Conservation (phyloP, 75 land plant species). For the Chamaecyparis obtusa region DNA sequence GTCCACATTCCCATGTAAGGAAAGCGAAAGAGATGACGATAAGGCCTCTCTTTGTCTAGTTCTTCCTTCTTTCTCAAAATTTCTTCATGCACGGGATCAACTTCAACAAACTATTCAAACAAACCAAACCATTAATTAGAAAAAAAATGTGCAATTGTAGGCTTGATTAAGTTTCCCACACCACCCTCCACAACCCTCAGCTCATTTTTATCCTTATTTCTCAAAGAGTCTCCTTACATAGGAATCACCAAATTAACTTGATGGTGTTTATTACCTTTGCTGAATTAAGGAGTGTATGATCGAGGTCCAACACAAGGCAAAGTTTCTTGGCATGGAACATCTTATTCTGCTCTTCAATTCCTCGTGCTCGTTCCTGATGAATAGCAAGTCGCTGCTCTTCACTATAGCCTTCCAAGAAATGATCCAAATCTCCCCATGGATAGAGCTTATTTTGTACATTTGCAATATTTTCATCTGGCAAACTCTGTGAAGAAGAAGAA, state of each 20-base stretch:
- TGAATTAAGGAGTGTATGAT: slow-evolving; percentile 98
- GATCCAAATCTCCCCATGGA: slow-evolving; percentile 77
- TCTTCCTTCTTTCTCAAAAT: slow-evolving; percentile 80
- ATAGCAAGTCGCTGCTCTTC: slow-evolving; percentile 77
- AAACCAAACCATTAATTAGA: slow-evolving; percentile 6
- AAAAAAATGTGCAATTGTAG: not conserved
- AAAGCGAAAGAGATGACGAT: slow-evolving; percentile 86
- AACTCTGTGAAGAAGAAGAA: slow-evolving; percentile 2
- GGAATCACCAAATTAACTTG: not conserved
- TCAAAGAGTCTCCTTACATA: not conserved
- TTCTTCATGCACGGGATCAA: slow-evolving; percentile 82
- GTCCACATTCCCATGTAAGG: slow-evolving; percentile 99
- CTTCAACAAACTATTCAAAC: slow-evolving; percentile 69
- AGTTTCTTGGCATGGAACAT: slow-evolving; percentile 89
- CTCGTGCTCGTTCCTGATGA: slow-evolving; percentile 79
- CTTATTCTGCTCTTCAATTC: slow-evolving; percentile 87
- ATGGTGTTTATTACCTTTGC: slow-evolving; percentile 62
- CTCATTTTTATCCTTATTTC: not conserved
- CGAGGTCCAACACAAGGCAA: slow-evolving; percentile 93
- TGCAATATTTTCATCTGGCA: slow-evolving; percentile 16
- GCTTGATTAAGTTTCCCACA: not conserved
- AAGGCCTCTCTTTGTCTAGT: slow-evolving; percentile 64
- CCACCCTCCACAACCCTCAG: not conserved
- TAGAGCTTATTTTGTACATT: slow-evolving; percentile 21
- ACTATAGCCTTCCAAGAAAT: slow-evolving; percentile 67